Base-by-base conservation (phyloP, 2,329 filamentous ascomycete genomes). In the Rosellinia necatrix region DNA sequence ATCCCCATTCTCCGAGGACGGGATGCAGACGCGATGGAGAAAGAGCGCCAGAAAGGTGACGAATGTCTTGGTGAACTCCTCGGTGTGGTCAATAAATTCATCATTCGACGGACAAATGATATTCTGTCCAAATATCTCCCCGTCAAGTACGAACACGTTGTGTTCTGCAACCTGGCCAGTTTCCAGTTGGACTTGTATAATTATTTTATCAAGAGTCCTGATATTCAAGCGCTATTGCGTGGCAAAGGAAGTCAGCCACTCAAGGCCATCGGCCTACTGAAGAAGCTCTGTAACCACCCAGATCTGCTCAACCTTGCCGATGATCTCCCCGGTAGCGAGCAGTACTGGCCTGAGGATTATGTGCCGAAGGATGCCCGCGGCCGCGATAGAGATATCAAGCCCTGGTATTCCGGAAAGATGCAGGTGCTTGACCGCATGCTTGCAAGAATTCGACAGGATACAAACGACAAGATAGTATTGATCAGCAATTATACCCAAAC, bases 401-500 rank as follows among this genome's bases (percentile, higher is more conserved):
- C 92, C 1, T 96, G 90, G 90, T 97, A 97, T 71, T 97, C 92
- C 2, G 96, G 94, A 44, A 99, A 99, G 74, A 97, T 99, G 92
- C 87, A 91, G 67, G 94, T 99, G 3, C 84, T 99, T n/a, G 94
- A 97, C 70, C 87, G 92, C 54, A 99, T 99, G 96, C 84, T 99
- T 46, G 91, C 92, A 29, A 89, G 93, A 24, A 99, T 99, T 65
- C 90, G 91, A 13, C 88, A 92, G 66, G 93, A 97, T 68, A 97
- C 94, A 0, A 97, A 96, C 67, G 94, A 99, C 81, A 99, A 99
- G 75, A 99, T 99, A 67, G 94, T 99, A 10, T 84, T 99, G 54
- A 99, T 99, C 73, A 96, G 91, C 74, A 99, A 99, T 70, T 99
- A 97, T 75, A 99, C 94, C 0, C 90, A 94, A 66, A 99, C 94